Base-by-base conservation (phyloP, 495 filamentous ascomycete species). In the Acidiella bohemica region DNA sequence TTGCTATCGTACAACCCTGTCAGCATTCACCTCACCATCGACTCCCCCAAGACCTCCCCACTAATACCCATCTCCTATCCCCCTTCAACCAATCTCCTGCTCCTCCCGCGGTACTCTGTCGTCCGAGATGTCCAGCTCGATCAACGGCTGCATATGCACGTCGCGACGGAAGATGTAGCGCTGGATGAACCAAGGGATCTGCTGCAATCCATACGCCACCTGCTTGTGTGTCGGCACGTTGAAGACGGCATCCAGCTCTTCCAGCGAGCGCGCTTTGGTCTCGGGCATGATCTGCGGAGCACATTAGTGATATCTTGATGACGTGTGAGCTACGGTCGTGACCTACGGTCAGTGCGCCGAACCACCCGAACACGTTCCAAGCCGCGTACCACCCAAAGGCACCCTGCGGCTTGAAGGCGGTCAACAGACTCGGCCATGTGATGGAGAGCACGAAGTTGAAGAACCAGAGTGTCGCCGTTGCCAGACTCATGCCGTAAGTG, bases 231-330 rank as follows among this genome's bases (percentile, higher is more conserved):
- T 55, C 17, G 43, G 35, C 11, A 51, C 36, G 3, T 24, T 35
- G 29, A 59, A 59, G 9, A 59, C 49, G 24, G 46, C 32, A 38
- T 59, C 56, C 12, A 59, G 37, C 28, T 57, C 48, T 46, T 80
- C 76, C 10, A 86, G 70, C 4, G 80, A 82, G 25, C 72, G 70
- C 53, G 81, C 78, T 56, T 84, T 86, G 0, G 81, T 84, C 59
- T 85, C 81, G 7, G 79, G 80, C 5, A 87, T 66, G 59, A 5
- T 32, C 25, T 27, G 25, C 25, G n/a, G 7, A n/a, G 25, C n/a
- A 27, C n/a, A n/a, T 27, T n/a, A 27, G 8, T 20, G 33, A 36
- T 19, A 27, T 27, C 25, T 27, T 27, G 25, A 27, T 7, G 25
- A n/a, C 7, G 25, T 27, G 25, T 27, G n/a, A n/a, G n/a, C n/a